Percentiles rank a stretch among this genome's conserved stretches.
Conservation (phyloP, 148 eudicot species). For the Rhododendron mucronatum region DNA sequence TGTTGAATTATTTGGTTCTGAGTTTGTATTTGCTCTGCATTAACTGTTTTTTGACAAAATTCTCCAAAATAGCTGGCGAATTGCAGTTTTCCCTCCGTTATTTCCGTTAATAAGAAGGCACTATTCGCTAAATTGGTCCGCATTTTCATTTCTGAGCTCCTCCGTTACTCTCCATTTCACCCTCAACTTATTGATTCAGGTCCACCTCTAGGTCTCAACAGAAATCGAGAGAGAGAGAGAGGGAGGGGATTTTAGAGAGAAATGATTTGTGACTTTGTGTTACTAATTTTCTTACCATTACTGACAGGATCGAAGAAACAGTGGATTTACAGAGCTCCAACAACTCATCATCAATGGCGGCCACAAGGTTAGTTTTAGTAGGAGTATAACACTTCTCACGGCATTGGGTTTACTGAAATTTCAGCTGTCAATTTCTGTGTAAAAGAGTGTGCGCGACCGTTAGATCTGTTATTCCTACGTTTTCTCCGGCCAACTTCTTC, state of each 20-base stretch:
- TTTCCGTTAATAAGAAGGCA: background rate
- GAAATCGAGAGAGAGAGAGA: background rate
- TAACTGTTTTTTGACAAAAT: background rate
- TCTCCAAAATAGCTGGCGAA: background rate
- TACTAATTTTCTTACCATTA: background rate
- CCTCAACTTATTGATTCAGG: background rate
- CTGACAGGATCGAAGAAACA: conserved; percentile 12
- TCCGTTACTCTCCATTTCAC: background rate
- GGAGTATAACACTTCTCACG: too few species aligned
- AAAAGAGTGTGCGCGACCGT: conserved; percentile 6
- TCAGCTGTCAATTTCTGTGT: background rate
- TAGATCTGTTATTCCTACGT: conserved; percentile 1
- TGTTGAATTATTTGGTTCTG: background rate
- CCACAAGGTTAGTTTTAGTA: conserved; percentile 16
- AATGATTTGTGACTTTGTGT: background rate
- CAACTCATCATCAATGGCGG: conserved; percentile 36
- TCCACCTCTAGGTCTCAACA: background rate
- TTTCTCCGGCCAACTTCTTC: background rate
- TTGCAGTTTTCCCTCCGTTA: background rate
- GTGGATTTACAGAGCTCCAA: conserved; percentile 26
- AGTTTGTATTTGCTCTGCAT: background rate
- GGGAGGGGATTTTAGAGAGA: background rate
- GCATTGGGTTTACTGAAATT: background rate
- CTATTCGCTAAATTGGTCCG: background rate
- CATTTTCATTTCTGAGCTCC: background rate